Base-by-base conservation (phyloP, 768 basidiomycete genomes). In the Mycena epipterygia region DNA sequence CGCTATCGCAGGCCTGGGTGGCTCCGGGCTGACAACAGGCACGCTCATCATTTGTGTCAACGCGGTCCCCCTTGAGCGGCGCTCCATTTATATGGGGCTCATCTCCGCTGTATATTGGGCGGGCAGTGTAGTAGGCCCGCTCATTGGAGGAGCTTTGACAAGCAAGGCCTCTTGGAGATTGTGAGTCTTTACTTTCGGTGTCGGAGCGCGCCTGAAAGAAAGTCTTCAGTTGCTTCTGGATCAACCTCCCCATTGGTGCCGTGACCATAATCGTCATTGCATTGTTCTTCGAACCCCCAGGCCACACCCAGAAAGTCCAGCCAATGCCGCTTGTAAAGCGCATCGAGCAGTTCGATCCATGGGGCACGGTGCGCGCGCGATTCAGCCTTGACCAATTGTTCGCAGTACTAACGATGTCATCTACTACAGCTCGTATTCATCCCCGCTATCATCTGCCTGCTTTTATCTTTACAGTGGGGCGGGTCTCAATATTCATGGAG, bases 401-500 rank as follows among this genome's bases (percentile, higher is more conserved):
- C n/a, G n/a, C n/a, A n/a, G n/a, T n/a, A n/a, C n/a, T n/a, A n/a
- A n/a, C n/a, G n/a, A n/a, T n/a, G n/a, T n/a, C n/a, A n/a, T n/a
- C n/a, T n/a, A n/a, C n/a, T n/a, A n/a, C n/a, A n/a, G n/a, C 49
- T 19, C 27, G 11, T 51, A 9, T 64, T 75, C 17, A 57, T 73
- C n/a, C 57, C 63, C 12, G 64, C 61, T 14, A 62, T 75, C 39
- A 46, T 68, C 29, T 69, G 62, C 35, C 58, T 72, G 3, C 72
- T 75, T 29, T 76, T 87, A 5, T 80, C 86, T 8, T 75, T 87
- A 0, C 82, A 84, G 61, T 85, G 84, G 83, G 86, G 85, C 14
- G 86, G 86, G 0, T 81, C 83, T 67, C 74, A 76, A n/a, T 82
- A 84, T 71, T 74, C 83, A 0, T 88, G 87, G 87, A 74, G 70